Evolutionary conservation across 2,329 filamentous ascomycete species (phyloP), one percentile per base, ranked within the genome.

Genomic region (Pyrenochaeta sp.): DNA sequence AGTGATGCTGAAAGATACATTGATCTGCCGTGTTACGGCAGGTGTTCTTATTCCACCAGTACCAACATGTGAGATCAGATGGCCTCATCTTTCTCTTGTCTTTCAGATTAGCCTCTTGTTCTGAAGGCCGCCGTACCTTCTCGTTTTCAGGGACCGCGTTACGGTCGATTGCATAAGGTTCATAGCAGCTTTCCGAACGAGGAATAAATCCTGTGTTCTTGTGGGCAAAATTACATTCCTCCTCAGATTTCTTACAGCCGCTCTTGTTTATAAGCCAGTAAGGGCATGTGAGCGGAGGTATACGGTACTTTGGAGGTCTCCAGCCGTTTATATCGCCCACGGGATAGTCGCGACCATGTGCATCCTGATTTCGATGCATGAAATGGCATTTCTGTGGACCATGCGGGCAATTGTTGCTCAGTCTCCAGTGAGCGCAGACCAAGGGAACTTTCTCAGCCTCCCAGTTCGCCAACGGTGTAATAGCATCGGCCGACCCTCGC

Each of bases 171-270:
- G 22, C 37, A 15, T 60, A 32, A 9, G 56, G 40, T 4, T 32
- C 25, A 2, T 24, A 52, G 30, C 9, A 22, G 8, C 43, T 10
- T 24, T 36, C 32, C 15, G 24, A 28, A n/a, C 37, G 19, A 34
- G 34, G 52, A 28, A 50, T 47, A 42, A 22, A 72, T 22, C 74
- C 74, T 22, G 74, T 77, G 52, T 77, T 72, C 25, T 49, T 37
- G 34, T 77, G 74, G 15, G 73, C 71, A 50, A 59, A 76, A 1
- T 2, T 1, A 39, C 74, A 76, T 2, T 71, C 56, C 6, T 70
- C 61, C 4, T 53, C 64, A 22, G 65, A 10, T 13, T 65, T 67
- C 0, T 9, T 57, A 46, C 73, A 76, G 1, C 64, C 62, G 1
- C n/a, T 15, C 8, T 39, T 46, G 5, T 50, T 50, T 2, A 42